Conservation (phyloP, 768 basidiomycete genomes). For the Kwoniella europaea region DNA sequence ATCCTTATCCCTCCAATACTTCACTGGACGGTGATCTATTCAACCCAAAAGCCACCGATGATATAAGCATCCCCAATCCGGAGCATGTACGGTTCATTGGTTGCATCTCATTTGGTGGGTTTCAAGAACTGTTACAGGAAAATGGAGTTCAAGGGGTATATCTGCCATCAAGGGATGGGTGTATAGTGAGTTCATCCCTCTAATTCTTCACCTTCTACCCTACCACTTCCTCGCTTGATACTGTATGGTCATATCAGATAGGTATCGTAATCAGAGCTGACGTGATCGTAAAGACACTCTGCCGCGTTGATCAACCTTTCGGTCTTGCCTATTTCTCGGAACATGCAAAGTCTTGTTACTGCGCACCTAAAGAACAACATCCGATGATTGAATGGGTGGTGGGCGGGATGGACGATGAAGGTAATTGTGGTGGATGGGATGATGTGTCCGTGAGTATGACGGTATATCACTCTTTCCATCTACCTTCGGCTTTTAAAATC, state of each 20-base stretch:
- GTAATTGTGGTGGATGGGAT: constrained; percentile 8
- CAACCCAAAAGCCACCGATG: background rate
- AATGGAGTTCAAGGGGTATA: constrained; percentile 11
- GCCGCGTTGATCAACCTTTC: constrained; percentile 3
- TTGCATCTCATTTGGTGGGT: constrained; percentile 7
- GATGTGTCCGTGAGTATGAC: constrained; percentile 10
- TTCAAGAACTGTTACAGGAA: background rate
- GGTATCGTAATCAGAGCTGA: background rate
- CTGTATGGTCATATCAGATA: background rate
- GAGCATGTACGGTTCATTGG: constrained; percentile 1
- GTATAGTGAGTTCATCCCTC: constrained; percentile 10
- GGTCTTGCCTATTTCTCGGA: constrained; percentile 8
- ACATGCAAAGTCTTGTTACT: constrained; percentile 8
- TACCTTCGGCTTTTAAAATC: background rate
- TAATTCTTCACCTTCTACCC: no score
- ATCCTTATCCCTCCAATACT: background rate
- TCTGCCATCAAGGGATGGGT: constrained; percentile 5
- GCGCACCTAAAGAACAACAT: constrained; percentile 3
- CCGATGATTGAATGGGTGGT: constrained; percentile 3
- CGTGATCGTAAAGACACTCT: background rate
- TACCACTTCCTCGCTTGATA: no score
- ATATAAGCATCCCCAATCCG: background rate
- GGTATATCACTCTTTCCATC: background rate
- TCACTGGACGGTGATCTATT: background rate
- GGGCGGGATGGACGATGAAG: constrained; percentile 3